Evolutionary conservation across 2,329 filamentous ascomycete genomes (phyloP).

Genomic region (Phialophora macrospora): DNA sequence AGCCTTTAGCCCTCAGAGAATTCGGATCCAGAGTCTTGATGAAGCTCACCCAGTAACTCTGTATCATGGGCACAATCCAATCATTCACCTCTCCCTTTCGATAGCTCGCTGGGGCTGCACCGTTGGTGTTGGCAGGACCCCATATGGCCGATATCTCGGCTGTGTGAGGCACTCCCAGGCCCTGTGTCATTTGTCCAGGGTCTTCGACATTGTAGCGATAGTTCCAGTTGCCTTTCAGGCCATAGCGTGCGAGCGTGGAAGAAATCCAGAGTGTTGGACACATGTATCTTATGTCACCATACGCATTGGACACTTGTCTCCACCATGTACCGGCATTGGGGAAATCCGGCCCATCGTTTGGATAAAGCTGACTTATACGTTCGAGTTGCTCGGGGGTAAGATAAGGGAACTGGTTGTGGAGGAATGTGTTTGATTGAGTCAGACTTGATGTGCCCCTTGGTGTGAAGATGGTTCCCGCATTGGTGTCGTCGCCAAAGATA

Average conservation of each 20-base stretch:
- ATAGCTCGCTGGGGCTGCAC: slow-evolving; percentile 61
- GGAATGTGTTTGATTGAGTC: slow-evolving; percentile 59
- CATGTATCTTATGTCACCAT: slow-evolving; percentile 69
- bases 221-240: slow-evolving; percentile 59
- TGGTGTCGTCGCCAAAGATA: slow-evolving; percentile 64
- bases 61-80: slow-evolving; percentile 63
- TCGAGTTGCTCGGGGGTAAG: slow-evolving; percentile 58
- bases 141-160: slow-evolving; percentile 71
- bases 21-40: slow-evolving; percentile 71
- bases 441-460: slow-evolving; percentile 56
- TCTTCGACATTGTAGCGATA: slow-evolving; percentile 74
- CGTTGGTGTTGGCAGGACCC: slow-evolving; percentile 62
- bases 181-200: slow-evolving; percentile 55
- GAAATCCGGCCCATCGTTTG: slow-evolving; percentile 56
- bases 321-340: slow-evolving; percentile 60
- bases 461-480: slow-evolving; percentile 69
- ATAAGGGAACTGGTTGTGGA: slow-evolving; percentile 63
- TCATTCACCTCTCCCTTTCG: slow-evolving; percentile 56
- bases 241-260: slow-evolving; percentile 45
- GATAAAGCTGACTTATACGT: slow-evolving; percentile 61
- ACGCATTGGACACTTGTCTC: slow-evolving; percentile 62
- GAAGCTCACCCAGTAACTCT: slow-evolving; percentile 77
- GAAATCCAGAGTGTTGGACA: slow-evolving; percentile 66
- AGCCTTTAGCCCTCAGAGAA: slow-evolving; percentile 36
- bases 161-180: slow-evolving; percentile 69